These are phyloP conservation scores for Ceratocystis cacaofunesta DNA, from an alignment of 2,329 filamentous ascomycete genomes.

Conservation along the genomic window DNA sequence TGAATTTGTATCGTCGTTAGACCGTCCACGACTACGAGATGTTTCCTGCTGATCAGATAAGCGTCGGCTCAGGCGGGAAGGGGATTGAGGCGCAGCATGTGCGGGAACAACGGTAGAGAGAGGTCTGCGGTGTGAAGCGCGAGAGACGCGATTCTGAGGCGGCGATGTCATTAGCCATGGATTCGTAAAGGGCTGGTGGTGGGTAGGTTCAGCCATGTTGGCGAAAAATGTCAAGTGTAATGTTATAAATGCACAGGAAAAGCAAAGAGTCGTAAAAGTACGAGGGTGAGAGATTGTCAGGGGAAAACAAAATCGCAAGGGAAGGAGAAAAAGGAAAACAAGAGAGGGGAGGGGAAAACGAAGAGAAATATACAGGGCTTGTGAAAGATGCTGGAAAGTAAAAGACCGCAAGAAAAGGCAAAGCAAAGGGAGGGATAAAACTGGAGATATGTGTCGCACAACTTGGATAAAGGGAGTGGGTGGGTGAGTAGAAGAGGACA, in stretches of 20 bases:
- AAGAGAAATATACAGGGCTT: background rate
- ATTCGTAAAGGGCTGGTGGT: slow-evolving; percentile 13
- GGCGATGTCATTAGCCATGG: slow-evolving; percentile 15
- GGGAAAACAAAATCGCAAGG: background rate
- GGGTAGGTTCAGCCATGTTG: slow-evolving; percentile 15
- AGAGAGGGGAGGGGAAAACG: background rate
- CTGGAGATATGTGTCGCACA: background rate
- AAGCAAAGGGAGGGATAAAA: slow-evolving; percentile 5
- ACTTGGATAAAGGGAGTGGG: background rate
- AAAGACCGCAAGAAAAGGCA: background rate
- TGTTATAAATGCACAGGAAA: background rate
- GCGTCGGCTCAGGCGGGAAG: slow-evolving; percentile 36
- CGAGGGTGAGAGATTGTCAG: background rate
- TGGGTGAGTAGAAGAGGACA: background rate
- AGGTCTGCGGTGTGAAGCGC: slow-evolving; percentile 34
- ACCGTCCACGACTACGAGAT: slow-evolving; percentile 21
- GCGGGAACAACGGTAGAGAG: slow-evolving; percentile 37
- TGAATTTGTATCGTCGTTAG: slow-evolving; percentile 32
- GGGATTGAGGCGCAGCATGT: slow-evolving; percentile 33
- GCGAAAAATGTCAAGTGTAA: background rate
- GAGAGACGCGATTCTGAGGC: slow-evolving; percentile 14
- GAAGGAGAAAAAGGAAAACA: background rate
- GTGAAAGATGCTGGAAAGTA: background rate
- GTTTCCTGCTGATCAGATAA: slow-evolving; percentile 43
- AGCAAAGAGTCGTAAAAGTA: background rate